A percentile compares a stretch with the other conserved stretches of the same genome.
phyloP scores from a whole-genome alignment of 2,329 filamentous ascomycete species.

The Chaetomium olivaceum region DNA sequence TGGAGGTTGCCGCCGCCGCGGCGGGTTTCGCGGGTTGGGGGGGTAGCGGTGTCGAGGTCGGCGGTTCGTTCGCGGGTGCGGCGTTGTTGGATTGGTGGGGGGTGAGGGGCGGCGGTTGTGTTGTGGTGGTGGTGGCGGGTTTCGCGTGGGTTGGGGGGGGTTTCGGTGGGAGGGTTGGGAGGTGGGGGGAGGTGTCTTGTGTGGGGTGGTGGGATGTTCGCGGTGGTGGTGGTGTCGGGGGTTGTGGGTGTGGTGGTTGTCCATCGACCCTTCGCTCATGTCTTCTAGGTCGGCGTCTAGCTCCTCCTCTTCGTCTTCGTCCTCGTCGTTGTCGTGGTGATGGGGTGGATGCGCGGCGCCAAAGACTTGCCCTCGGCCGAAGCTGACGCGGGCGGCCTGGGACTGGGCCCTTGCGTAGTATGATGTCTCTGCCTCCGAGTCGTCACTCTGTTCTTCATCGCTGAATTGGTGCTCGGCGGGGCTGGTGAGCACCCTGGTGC shows the following conservation, averaged over 20 bases:
- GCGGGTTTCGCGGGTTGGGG: constrained; percentile 7
- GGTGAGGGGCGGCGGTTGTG: neutral
- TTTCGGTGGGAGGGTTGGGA: constrained; percentile 9
- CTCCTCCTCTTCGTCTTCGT: constrained; percentile 18
- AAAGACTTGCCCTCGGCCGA: neutral
- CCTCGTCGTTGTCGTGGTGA: constrained; percentile 4
- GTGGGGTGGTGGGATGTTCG: neutral
- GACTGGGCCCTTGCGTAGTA: constrained; percentile 23
- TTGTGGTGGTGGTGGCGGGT: neutral
- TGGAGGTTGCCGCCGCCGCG: neutral
- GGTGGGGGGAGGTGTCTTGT: neutral
- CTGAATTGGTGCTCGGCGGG: constrained; percentile 19
- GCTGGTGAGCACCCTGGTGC: neutral
- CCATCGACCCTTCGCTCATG: constrained; percentile 20
- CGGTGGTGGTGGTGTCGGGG: constrained; percentile 4
- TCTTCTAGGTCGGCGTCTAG: neutral
- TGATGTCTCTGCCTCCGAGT: constrained; percentile 21
- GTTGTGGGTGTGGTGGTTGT: constrained; percentile 4
- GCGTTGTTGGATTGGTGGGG: constrained; percentile 12
- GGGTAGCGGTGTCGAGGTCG: neutral
- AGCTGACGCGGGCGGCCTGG: constrained; percentile 15
- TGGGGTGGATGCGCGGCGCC: neutral
- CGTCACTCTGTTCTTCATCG: constrained; percentile 16
- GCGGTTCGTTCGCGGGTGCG: constrained; percentile 14
- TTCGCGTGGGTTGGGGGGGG: constrained; percentile 12